These are phyloP conservation scores for Abortiporus biennis DNA, from an alignment of 1,284 basidiomycete genomes.

Conservation along the genomic window DNA sequence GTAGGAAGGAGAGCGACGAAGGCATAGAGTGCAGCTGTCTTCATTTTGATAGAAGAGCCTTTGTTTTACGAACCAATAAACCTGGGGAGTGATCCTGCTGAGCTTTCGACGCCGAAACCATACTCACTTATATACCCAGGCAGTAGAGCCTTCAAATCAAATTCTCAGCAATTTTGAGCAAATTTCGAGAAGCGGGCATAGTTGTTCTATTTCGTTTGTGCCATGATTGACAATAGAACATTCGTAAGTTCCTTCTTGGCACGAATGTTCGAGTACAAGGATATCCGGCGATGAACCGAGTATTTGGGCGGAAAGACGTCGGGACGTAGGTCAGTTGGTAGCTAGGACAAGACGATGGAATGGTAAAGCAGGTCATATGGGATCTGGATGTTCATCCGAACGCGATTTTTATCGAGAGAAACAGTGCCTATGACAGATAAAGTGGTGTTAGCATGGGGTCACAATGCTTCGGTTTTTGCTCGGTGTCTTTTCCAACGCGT, in stretches of 20 bases:
- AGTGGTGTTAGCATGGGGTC: no score
- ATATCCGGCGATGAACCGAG: conserved; percentile 40
- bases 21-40: conserved; percentile 37
- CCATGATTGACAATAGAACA: no score
- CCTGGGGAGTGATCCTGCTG: not conserved
- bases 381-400: conserved; percentile 6
- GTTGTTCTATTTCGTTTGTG: no score
- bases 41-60: conserved; percentile 31
- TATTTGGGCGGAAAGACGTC: conserved; percentile 38
- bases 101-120: no score
- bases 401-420: conserved; percentile 11
- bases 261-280: conserved; percentile 5
- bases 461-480: no score
- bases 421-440: no score
- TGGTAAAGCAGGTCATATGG: conserved; percentile 17
- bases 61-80: conserved; percentile 11
- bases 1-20: conserved; percentile 39
- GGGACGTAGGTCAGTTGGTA: conserved; percentile 25
- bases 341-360: conserved; percentile 3
- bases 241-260: conserved; percentile 5
- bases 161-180: no score
- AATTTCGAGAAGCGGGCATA: no score
- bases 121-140: no score
- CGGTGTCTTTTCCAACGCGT: no score
- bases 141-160: no score